Evolutionary conservation across 1,139 yeast genomes (phyloP), one percentile per base, ranked within the genome.

Genomic region (Kurtzmaniella quercitrusa): DNA sequence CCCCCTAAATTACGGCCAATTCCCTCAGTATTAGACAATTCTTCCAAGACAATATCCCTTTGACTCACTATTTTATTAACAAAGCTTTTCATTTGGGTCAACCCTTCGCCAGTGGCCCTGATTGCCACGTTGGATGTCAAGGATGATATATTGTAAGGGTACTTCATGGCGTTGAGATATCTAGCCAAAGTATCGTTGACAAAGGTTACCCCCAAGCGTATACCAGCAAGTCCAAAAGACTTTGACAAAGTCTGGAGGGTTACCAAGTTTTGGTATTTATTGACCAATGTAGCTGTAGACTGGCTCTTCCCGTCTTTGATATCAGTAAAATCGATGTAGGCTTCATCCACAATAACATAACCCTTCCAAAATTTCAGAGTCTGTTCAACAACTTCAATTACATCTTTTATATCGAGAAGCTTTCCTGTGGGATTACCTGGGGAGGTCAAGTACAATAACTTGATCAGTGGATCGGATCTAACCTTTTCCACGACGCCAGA

Each of bases 351-450:
- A 12, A 91, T 84, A 9, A 93, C 80, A 30, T 91, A 61, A 3
- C 96, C 97, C 54, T 83, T 81, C 84, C 89, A 84, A 17, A 42
- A 17, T 2, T 55, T 45, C 1, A 45, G 40, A 17, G 74, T 72
- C 23, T 71, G 68, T 11, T 69, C 58, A 42, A 88, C 64, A 19
- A 93, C 61, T 39, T 69, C 63, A 38, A 78, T 65, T 17, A 93
- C 65, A 20, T 67, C 63, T 0, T 60, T 62, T 8, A 74, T 70
- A 21, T 74, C 70, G 34, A 93, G 61, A 40, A 80, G 65, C 33
- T 80, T 76, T 3, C 85, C 97, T 0, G 98, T 93, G 28, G 98
- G 98, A 60, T 93, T 93, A 23, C 98, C 98, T n/a, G 98, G 98
- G 1, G 97, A 87, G n/a, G 98, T 91, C 49, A 91, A 67, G 59